A percentile compares a stretch with the other conserved stretches of the same genome.
phyloP scores from a whole-genome alignment of 352 stramenopile genomes.

The Phytophthora colocasiae region DNA sequence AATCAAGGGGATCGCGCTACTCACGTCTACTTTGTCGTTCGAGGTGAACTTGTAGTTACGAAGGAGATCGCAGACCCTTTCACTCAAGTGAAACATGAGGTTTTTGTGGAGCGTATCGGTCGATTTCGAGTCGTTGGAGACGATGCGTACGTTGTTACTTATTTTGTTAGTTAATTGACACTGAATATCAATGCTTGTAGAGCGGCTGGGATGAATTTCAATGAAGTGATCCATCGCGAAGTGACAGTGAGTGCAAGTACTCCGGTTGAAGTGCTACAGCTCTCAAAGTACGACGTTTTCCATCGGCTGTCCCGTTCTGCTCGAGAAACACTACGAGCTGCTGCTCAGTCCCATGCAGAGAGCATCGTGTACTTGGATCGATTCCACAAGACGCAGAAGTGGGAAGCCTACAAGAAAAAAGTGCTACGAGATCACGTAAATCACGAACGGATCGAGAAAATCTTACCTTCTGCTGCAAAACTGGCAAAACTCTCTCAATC shows the following conservation, averaged over 20 bases:
- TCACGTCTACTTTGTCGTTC: slow-evolving; percentile 78
- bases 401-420: slow-evolving; percentile 63
- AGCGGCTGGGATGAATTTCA: slow-evolving; percentile 68
- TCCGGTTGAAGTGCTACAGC: slow-evolving; percentile 68
- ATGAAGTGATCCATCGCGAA: slow-evolving; percentile 68
- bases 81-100: slow-evolving; percentile 37
- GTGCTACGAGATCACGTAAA: slow-evolving; percentile 57
- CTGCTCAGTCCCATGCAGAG: slow-evolving; percentile 49
- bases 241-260: slow-evolving; percentile 72
- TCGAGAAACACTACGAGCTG: slow-evolving; percentile 59
- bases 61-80: slow-evolving; percentile 58
- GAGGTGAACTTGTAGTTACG: slow-evolving; percentile 64
- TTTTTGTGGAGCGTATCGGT: slow-evolving; percentile 67
- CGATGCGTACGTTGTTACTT: slow-evolving; percentile 62
- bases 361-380: slow-evolving; percentile 74
- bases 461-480: slow-evolving; percentile 35
- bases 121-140: slow-evolving; percentile 71
- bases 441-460: slow-evolving; percentile 52
- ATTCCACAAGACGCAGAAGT: slow-evolving; percentile 76
- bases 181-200: slow-evolving; percentile 27
- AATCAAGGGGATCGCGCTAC: slow-evolving; percentile 64
- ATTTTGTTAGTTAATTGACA: not conserved
- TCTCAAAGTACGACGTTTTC: slow-evolving; percentile 86
- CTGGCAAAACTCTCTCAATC: slow-evolving; percentile 10
- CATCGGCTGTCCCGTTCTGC: slow-evolving; percentile 65